Conservation (phyloP, 345 rosid genomes). For the Fremontodendron californicum region DNA sequence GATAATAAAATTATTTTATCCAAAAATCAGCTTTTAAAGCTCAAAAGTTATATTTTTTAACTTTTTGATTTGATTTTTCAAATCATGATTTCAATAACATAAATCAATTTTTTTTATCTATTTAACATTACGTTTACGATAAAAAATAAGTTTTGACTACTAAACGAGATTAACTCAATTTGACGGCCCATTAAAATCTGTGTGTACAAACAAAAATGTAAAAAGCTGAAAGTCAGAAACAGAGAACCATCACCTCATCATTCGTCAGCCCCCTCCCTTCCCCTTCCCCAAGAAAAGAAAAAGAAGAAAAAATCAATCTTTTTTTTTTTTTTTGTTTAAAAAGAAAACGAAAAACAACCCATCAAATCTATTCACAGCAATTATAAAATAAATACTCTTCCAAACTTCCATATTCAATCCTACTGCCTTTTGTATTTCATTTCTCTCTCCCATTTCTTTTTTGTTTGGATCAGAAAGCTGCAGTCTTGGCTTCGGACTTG, state of each 20-base stretch:
- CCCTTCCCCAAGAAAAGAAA: background rate
- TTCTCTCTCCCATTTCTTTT: background rate
- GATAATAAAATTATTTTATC: no score
- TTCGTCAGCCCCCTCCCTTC: background rate
- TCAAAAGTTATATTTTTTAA: no score
- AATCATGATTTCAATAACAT: no score
- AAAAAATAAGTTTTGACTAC: no score
- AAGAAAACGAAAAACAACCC: constrained; percentile 28
- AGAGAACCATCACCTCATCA: no score
- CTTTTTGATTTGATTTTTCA: no score
- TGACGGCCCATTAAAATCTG: no score
- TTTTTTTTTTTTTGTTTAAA: constrained; percentile 45
- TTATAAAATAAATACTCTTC: constrained; percentile 17
- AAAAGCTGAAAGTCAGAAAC: background rate
- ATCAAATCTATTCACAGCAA: constrained; percentile 8
- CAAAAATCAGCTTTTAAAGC: no score
- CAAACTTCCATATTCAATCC: background rate
- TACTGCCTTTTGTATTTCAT: background rate
- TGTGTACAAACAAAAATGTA: background rate
- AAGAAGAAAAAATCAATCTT: background rate
- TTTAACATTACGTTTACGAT: no score
- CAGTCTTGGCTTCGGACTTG: background rate
- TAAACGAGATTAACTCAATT: no score
- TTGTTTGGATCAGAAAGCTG: background rate
- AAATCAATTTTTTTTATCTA: no score